Evolutionary conservation across 2,329 filamentous ascomycete genomes (phyloP).

Genomic region (Colletotrichum higginsianum): DNA sequence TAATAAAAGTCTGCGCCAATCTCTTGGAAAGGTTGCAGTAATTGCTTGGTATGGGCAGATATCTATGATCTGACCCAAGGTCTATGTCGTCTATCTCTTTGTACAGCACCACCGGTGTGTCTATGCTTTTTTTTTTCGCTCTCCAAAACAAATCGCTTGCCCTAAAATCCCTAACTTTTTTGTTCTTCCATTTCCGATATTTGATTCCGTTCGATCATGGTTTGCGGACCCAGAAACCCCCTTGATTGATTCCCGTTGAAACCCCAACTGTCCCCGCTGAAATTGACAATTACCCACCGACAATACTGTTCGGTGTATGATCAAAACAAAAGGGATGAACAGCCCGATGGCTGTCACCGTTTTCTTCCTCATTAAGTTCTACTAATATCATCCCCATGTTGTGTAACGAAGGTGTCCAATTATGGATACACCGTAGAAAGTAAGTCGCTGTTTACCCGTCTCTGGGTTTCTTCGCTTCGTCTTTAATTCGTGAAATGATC

Average conservation of each 20-base stretch:
- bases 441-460: conserved; percentile 10
- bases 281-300: neutral
- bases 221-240: neutral
- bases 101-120: conserved; percentile 17
- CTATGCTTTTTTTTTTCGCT: neutral
- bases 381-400: conserved; percentile 21
- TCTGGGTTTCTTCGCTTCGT: neutral
- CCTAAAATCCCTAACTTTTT: conserved; percentile 17
- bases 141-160: conserved; percentile 12
- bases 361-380: conserved; percentile 36
- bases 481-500: too few relatives aligned
- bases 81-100: conserved; percentile 33
- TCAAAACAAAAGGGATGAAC: conserved; percentile 20
- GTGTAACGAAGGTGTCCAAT: neutral
- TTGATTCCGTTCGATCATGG: neutral
- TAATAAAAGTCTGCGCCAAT: conserved; percentile 6
- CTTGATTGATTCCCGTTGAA: neutral
- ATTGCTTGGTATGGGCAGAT: neutral
- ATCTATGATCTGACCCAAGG: conserved; percentile 1
- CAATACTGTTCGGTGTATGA: neutral
- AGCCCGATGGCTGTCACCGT: neutral
- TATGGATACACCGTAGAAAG: neutral
- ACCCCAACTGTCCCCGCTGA: neutral
- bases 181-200: conserved; percentile 9
- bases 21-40: conserved; percentile 2